These are phyloP conservation scores for Saccharomycopsis sp. DNA, from an alignment of 805 yeast genomes.

Conservation along the genomic window DNA sequence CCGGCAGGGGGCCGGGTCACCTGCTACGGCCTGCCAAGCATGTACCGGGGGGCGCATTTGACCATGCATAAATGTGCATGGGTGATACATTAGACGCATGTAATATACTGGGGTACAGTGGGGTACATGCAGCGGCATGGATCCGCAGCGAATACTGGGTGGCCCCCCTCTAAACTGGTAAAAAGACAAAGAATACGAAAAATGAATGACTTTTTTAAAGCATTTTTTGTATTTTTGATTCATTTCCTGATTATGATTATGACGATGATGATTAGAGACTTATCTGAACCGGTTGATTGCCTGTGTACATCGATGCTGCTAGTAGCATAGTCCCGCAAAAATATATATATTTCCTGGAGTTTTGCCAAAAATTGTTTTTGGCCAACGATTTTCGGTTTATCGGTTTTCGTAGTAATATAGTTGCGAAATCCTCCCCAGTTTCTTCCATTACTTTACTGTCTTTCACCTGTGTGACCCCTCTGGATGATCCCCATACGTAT, in stretches of 20 bases:
- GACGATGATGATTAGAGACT: background rate
- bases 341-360: too few relatives aligned
- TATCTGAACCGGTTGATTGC: background rate
- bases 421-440: too few relatives aligned
- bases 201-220: background rate
- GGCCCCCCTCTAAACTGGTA: background rate
- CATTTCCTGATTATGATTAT: background rate
- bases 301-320: background rate
- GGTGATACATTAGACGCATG: background rate
- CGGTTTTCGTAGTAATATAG: background rate
- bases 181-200: background rate
- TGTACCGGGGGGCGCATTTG: background rate
- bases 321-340: background rate
- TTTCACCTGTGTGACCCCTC: background rate
- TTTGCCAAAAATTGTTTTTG: too few relatives aligned
- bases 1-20: background rate
- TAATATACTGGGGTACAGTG: slow-evolving; percentile 4
- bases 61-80: background rate
- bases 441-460: background rate
- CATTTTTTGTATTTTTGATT: background rate
- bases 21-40: background rate
- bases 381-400: too few relatives aligned
- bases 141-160: background rate
- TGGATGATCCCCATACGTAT: background rate
- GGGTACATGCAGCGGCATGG: background rate